A percentile compares a stretch with the other conserved stretches of the same genome.
phyloP scores from a whole-genome alignment of 306 rosid genomes.

The Casuarina glauca region DNA sequence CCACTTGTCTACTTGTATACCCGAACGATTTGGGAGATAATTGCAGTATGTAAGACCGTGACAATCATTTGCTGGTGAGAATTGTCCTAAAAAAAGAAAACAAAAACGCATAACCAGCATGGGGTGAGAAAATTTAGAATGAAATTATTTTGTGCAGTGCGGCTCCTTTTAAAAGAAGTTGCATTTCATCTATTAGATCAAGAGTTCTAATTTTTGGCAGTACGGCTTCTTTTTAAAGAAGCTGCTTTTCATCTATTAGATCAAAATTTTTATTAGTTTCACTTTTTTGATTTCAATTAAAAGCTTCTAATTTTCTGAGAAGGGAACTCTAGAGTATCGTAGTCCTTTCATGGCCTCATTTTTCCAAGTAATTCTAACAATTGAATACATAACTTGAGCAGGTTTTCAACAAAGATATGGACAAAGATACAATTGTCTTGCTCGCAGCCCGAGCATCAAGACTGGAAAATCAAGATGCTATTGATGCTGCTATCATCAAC shows the following conservation, averaged over 20 bases:
- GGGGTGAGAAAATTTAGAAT: background rate
- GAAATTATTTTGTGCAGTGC: background rate
- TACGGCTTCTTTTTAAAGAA: background rate
- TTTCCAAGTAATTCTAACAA: conserved; percentile 14
- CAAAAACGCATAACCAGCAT: background rate
- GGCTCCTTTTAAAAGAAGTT: background rate
- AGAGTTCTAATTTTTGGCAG: no score
- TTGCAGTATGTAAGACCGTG: background rate
- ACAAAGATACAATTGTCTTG: conserved; percentile 62
- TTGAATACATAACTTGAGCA: conserved; percentile 29
- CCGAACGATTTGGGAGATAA: background rate
- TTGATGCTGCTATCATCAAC: conserved; percentile 72
- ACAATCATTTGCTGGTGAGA: background rate
- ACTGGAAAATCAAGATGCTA: conserved; percentile 83
- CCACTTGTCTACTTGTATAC: background rate
- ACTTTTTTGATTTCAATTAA: conserved; percentile 6
- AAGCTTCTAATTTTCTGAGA: conserved; percentile 11
- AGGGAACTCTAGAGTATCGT: conserved; percentile 10
- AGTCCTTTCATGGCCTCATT: conserved; percentile 6
- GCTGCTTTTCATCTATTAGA: background rate
- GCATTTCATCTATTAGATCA: background rate
- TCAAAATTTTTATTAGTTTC: background rate
- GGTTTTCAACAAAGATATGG: conserved; percentile 71
- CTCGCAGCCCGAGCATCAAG: conserved; percentile 90
- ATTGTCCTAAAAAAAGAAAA: background rate